A percentile compares a stretch with the other conserved stretches of the same genome.
These are phyloP conservation scores for Scheffersomyces coipomensis DNA, from an alignment of 805 yeast species.

Conservation along the genomic window DNA sequence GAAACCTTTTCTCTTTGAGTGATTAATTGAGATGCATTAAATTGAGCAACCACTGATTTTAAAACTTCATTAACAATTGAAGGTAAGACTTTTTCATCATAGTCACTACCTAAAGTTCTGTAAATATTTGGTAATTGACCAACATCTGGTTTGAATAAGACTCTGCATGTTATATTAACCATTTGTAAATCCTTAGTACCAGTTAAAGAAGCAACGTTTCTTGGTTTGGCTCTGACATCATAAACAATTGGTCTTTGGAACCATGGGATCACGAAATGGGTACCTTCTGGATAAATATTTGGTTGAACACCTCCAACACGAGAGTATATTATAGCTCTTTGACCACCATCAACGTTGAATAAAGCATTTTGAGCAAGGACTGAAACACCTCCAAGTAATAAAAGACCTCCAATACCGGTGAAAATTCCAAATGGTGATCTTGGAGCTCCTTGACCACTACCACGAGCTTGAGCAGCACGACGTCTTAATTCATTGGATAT, in stretches of 20 bases:
- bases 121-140: constrained; percentile 77
- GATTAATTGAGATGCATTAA: constrained; percentile 94
- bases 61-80: constrained; percentile 90
- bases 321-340: constrained; percentile 91
- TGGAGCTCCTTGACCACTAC: constrained; percentile 23
- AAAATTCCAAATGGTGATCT: constrained; percentile 36
- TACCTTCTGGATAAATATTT: constrained; percentile 85
- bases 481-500: constrained; percentile 42
- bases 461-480: constrained; percentile 28
- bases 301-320: constrained; percentile 83
- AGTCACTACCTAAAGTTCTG: constrained; percentile 88
- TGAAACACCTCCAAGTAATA: constrained; percentile 39
- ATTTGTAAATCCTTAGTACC: constrained; percentile 97
- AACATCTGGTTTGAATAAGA: constrained; percentile 92
- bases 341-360: constrained; percentile 93
- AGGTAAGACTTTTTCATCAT: constrained; percentile 91
- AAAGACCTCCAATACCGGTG: constrained; percentile 42
- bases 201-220: constrained; percentile 89
- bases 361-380: constrained; percentile 43
- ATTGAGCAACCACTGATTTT: constrained; percentile 88
- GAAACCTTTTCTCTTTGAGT: constrained; percentile 96
- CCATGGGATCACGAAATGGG: constrained; percentile 95
- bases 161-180: constrained; percentile 90
- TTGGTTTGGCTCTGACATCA: constrained; percentile 94
- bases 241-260: constrained; percentile 84